Evolutionary conservation across 306 rosid species (phyloP).

Genomic region (Gastrolobium villosum): DNA sequence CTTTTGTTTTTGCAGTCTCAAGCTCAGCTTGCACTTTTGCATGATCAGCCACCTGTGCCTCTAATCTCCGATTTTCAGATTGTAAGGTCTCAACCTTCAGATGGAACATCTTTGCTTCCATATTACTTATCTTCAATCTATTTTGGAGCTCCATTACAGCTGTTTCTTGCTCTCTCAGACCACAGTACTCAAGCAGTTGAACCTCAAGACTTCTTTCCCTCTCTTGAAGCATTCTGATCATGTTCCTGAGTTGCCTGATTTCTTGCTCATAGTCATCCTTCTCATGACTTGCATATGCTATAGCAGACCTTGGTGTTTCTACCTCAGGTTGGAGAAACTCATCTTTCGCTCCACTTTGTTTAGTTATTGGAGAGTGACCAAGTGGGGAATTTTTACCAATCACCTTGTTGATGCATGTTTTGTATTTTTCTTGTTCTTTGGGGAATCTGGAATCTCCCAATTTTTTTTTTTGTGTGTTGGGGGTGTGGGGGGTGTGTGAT

Average conservation of each 20-base stretch:
- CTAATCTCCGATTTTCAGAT: conserved; percentile 72
- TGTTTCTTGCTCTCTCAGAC: conserved; percentile 87
- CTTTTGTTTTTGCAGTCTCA: conserved; percentile 72
- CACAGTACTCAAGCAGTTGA: conserved; percentile 85
- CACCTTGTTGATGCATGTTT: conserved; percentile 54
- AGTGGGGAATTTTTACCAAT: conserved; percentile 48
- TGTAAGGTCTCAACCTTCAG: conserved; percentile 80
- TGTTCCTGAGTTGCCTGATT: conserved; percentile 66
- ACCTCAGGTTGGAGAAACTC: conserved; percentile 60
- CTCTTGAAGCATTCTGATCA: conserved; percentile 74
- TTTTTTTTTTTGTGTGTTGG: no score
- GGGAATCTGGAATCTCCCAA: no score
- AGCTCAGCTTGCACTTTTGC: conserved; percentile 67
- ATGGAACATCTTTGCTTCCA: conserved; percentile 84
- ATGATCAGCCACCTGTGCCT: conserved; percentile 63
- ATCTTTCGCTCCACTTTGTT: conserved; percentile 58
- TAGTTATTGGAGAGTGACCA: conserved; percentile 56
- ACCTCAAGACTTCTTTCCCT: conserved; percentile 81
- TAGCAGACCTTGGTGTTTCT: conserved; percentile 63
- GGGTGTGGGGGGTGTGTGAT: no score
- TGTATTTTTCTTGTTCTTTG: no score
- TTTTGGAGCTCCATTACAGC: conserved; percentile 87
- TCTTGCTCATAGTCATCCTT: conserved; percentile 74
- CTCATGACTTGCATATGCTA: conserved; percentile 49
- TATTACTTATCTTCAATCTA: conserved; percentile 70